These are phyloP conservation scores for Lentinus brumalis DNA, from an alignment of 768 basidiomycete genomes.

Conservation along the genomic window DNA sequence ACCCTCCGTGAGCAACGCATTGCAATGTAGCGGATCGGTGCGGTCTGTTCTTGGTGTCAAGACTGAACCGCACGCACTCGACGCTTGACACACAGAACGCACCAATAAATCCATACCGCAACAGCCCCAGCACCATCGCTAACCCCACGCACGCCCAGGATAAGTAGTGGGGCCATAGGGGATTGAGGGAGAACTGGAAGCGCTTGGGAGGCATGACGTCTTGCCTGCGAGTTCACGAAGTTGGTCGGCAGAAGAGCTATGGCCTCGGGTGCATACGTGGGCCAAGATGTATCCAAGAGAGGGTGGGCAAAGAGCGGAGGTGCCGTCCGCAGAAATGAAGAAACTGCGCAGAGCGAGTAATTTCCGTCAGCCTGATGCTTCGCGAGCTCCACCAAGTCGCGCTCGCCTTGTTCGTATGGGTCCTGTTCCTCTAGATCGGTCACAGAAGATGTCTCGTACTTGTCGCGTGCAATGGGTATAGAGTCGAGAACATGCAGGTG, in stretches of 20 bases:
- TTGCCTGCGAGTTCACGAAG: not conserved
- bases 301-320: no score
- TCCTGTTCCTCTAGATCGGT: not conserved
- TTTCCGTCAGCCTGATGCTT: no score
- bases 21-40: slow-evolving; percentile 73
- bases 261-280: no score
- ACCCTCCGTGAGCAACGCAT: slow-evolving; percentile 68
- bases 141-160: slow-evolving; percentile 41
- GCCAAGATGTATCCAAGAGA: no score
- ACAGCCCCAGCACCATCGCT: slow-evolving; percentile 45
- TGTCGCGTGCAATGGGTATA: no score
- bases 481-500: no score
- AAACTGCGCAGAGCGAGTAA: no score
- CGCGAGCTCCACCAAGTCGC: not conserved
- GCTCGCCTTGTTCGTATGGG: not conserved
- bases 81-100: slow-evolving; percentile 17
- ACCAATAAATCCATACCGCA: slow-evolving; percentile 49
- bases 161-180: slow-evolving; percentile 55
- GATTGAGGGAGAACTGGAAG: slow-evolving; percentile 29
- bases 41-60: slow-evolving; percentile 48
- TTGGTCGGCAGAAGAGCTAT: not conserved
- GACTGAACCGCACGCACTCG: not conserved
- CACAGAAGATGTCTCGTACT: not conserved
- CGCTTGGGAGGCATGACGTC: slow-evolving; percentile 29
- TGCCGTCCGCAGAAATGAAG: no score